These are phyloP conservation scores for Euphorbia lathyris DNA, from an alignment of 345 rosid genomes.

Conservation along the genomic window DNA sequence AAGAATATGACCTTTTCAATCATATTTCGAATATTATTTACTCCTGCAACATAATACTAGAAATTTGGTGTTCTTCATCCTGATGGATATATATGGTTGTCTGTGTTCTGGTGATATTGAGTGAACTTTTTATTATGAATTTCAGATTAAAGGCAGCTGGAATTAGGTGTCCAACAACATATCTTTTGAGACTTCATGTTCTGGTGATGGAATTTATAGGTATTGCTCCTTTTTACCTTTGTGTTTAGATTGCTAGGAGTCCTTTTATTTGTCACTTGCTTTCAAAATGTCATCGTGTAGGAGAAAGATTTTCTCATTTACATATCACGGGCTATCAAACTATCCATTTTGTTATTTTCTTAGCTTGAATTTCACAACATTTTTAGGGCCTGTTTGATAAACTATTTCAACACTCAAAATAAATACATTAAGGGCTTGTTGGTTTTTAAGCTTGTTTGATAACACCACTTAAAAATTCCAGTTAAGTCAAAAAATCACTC, in stretches of 20 bases:
- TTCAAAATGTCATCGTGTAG: not conserved
- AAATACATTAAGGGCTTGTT: too few relatives aligned
- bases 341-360: not conserved
- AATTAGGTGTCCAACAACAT: constrained; percentile 80
- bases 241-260: not conserved
- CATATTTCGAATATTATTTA: not conserved
- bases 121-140: constrained; percentile 12
- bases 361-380: not conserved
- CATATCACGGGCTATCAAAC: not conserved
- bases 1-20: not conserved
- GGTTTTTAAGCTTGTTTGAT: too few relatives aligned
- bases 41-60: not conserved
- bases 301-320: not conserved
- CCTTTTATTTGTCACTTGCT: not conserved
- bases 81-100: not conserved
- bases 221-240: constrained; percentile 18
- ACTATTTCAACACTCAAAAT: too few relatives aligned
- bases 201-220: constrained; percentile 99
- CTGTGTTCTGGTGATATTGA: not conserved
- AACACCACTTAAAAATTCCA: too few relatives aligned
- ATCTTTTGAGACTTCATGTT: constrained; percentile 79
- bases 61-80: not conserved
- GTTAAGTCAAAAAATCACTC: too few relatives aligned
- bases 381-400: too few relatives aligned
- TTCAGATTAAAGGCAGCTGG: constrained; percentile 89